Evolutionary conservation across 495 filamentous ascomycete genomes (phyloP).

Genomic region (Amorphotheca resinae): DNA sequence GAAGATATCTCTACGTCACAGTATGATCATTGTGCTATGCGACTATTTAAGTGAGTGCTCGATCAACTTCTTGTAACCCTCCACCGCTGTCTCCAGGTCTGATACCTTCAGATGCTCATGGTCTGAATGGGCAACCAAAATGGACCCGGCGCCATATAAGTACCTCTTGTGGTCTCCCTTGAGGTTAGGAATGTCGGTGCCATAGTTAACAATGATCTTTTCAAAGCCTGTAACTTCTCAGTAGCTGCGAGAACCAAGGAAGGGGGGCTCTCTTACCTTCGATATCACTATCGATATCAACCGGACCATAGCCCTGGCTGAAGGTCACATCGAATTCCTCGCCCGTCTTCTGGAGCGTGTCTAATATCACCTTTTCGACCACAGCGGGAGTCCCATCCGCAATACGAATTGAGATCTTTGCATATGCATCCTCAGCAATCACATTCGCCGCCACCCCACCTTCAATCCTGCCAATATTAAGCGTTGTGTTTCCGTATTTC

Average conservation of each 20-base stretch:
- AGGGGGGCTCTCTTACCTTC: slow-evolving; percentile 33
- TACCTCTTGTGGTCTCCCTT: slow-evolving; percentile 64
- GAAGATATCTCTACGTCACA: too few relatives aligned
- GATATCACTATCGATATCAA: slow-evolving; percentile 69
- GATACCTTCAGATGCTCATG: slow-evolving; percentile 64
- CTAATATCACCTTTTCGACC: slow-evolving; percentile 40
- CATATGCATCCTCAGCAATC: slow-evolving; percentile 59
- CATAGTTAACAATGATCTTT: slow-evolving; percentile 72
- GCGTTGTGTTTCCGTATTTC: slow-evolving; percentile 72
- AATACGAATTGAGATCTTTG: slow-evolving; percentile 56
- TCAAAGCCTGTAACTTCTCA: slow-evolving; percentile 46
- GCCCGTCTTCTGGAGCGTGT: slow-evolving; percentile 43
- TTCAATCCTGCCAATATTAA: slow-evolving; percentile 68
- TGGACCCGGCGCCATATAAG: slow-evolving; percentile 36
- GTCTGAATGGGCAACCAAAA: slow-evolving; percentile 78
- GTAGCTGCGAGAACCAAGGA: neutral
- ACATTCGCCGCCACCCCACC: slow-evolving; percentile 87
- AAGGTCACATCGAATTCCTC: slow-evolving; percentile 51
- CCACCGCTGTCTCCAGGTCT: slow-evolving; percentile 56
- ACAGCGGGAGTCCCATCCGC: slow-evolving; percentile 54
- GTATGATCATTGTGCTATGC: too few relatives aligned
- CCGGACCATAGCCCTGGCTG: slow-evolving; percentile 50
- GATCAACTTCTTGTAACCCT: slow-evolving; percentile 60
- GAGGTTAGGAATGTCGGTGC: slow-evolving; percentile 79
- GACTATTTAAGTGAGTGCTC: slow-evolving; percentile 38